Conservation (phyloP, 805 yeast genomes). For the Pichia phayaonensis region DNA sequence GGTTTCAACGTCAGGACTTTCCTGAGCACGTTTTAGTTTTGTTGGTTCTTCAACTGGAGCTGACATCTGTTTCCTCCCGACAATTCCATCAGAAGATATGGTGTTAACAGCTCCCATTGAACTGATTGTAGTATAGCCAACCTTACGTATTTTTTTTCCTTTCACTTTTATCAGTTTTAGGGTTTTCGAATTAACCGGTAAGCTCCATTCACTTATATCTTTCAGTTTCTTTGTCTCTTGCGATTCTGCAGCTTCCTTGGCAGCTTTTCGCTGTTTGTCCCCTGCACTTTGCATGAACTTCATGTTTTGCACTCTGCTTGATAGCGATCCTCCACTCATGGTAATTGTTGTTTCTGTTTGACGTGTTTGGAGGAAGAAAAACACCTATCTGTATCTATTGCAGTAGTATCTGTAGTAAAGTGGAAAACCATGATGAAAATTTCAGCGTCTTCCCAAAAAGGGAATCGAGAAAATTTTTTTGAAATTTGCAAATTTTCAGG, state of each 20-base stretch:
- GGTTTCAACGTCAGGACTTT: not conserved
- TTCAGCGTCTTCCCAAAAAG: not conserved
- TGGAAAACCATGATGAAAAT: not conserved
- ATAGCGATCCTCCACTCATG: constrained; percentile 32
- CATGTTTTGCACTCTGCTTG: constrained; percentile 78
- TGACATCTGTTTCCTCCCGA: constrained; percentile 1
- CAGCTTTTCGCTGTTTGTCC: constrained; percentile 16
- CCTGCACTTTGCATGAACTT: constrained; percentile 54
- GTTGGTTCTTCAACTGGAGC: not conserved
- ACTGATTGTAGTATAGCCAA: constrained; percentile 25
- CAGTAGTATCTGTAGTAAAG: no score
- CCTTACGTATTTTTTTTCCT: constrained; percentile 14
- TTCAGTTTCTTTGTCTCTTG: constrained; percentile 29
- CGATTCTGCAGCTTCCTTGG: constrained; percentile 25
- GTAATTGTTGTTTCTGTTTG: not conserved
- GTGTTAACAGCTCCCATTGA: constrained; percentile 3
- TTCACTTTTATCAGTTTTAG: constrained; percentile 16
- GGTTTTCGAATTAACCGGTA: constrained; percentile 28
- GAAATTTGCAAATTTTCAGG: not conserved
- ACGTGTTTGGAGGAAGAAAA: not conserved
- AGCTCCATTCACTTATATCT: constrained; percentile 48
- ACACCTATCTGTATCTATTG: not conserved
- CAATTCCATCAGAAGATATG: not conserved
- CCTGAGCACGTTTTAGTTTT: not conserved
- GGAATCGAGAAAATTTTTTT: not conserved